Evolutionary conservation across 2,329 filamentous ascomycete genomes (phyloP).

Genomic region (Paracamarosporium sp.): DNA sequence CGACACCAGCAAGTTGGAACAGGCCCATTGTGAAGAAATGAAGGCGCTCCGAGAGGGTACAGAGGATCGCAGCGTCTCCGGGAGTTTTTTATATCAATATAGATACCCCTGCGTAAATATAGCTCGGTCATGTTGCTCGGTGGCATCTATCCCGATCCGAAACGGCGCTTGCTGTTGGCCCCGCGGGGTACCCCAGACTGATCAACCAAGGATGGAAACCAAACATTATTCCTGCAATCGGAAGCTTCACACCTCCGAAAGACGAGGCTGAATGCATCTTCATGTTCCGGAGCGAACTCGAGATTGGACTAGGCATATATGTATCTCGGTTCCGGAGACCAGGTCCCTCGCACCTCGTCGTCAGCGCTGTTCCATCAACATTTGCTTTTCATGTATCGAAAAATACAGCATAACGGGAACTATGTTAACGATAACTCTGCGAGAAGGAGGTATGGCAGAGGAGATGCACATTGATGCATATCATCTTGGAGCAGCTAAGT

Average conservation of each 20-base stretch:
- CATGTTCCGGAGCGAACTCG: constrained; percentile 12
- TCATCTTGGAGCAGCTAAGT: too few species aligned
- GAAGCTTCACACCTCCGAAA: neutral
- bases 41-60: too few species aligned
- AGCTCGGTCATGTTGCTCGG: constrained; percentile 6
- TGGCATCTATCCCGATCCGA: constrained; percentile 7
- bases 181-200: constrained; percentile 14
- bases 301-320: neutral
- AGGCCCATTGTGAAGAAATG: constrained; percentile 17
- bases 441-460: too few species aligned
- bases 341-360: neutral
- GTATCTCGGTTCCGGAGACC: neutral
- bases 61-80: neutral
- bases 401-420: too few species aligned
- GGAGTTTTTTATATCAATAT: constrained; percentile 6
- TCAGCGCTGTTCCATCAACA: too few species aligned
- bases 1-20: constrained; percentile 24
- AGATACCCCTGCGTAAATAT: neutral
- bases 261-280: neutral
- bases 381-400: too few species aligned
- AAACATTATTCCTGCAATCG: constrained; percentile 14
- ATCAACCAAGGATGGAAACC: neutral
- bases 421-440: too few species aligned
- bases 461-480: too few species aligned
- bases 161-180: neutral